phyloP scores from a whole-genome alignment of 2,329 filamentous ascomycete genomes.

The Bipolaris cookei region DNA sequence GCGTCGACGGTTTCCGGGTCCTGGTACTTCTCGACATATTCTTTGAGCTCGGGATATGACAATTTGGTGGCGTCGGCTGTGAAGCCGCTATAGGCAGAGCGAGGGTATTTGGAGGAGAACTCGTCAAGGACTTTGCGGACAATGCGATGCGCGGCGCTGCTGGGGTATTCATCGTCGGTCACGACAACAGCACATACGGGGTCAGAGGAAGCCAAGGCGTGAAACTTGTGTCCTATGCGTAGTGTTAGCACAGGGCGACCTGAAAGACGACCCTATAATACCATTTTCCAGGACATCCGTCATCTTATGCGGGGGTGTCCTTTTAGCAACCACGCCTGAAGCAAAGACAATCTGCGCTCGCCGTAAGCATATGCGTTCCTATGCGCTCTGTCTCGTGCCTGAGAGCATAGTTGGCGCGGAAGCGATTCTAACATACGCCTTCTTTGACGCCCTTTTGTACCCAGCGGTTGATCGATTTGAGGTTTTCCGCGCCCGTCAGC shows the following conservation, averaged over 20 bases:
- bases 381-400: neutral
- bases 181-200: constrained; percentile 57
- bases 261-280: neutral
- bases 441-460: constrained; percentile 58
- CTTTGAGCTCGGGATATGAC: constrained; percentile 75
- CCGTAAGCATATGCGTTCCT: constrained; percentile 15
- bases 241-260: neutral
- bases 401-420: neutral
- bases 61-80: constrained; percentile 52
- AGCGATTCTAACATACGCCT: constrained; percentile 30
- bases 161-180: constrained; percentile 61
- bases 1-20: constrained; percentile 88
- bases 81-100: constrained; percentile 67
- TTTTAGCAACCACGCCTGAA: constrained; percentile 84
- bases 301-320: constrained; percentile 78
- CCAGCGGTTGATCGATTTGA: constrained; percentile 80
- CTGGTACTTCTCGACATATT: constrained; percentile 81
- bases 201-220: constrained; percentile 54
- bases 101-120: constrained; percentile 78
- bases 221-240: constrained; percentile 65
- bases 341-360: constrained; percentile 75
- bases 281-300: constrained; percentile 86
- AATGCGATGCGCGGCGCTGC: constrained; percentile 81
- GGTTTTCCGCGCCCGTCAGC: constrained; percentile 70
- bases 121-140: constrained; percentile 88